Percentiles rank a stretch among this genome's conserved stretches.
These are phyloP conservation scores for Fragilaria crotonensis DNA, from an alignment of 108 stramenopile genomes.

Conservation along the genomic window DNA sequence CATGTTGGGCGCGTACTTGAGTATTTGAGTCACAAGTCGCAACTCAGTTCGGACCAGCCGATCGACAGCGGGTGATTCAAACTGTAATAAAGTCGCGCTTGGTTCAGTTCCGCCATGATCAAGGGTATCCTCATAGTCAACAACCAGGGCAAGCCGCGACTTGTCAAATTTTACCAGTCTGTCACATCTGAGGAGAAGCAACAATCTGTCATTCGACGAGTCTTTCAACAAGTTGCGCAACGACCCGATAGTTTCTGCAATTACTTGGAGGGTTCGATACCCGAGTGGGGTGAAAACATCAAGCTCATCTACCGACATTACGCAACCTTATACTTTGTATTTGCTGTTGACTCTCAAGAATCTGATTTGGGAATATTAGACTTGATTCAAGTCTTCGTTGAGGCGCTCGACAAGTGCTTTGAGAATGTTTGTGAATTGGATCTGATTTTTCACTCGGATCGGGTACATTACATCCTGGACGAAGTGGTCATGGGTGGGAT, in stretches of 20 bases:
- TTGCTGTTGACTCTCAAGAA: conserved; percentile 96
- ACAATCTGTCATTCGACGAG: conserved; percentile 89
- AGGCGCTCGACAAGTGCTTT: conserved; percentile 98
- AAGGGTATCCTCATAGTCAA: conserved; percentile 97
- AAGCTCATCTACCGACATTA: conserved; percentile 99
- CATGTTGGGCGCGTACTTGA: too few relatives aligned
- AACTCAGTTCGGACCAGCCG: too few relatives aligned
- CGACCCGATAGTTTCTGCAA: conserved; percentile 98
- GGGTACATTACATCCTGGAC: conserved; percentile 83
- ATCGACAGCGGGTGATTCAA: too few relatives aligned
- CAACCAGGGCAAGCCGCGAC: conserved; percentile 97
- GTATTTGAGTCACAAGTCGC: too few relatives aligned
- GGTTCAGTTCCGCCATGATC: too few relatives aligned
- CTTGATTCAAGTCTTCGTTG: conserved; percentile 99
- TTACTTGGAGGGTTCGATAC: conserved; percentile 93
- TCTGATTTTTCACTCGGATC: conserved; percentile 97
- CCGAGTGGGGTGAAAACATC: conserved; percentile 95
- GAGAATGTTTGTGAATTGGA: conserved; percentile 99
- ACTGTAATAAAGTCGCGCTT: too few relatives aligned
- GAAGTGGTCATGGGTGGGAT: conserved; percentile 99
- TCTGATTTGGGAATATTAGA: conserved; percentile 98
- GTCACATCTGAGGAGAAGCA: conserved; percentile 90
- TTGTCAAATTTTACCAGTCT: conserved; percentile 94
- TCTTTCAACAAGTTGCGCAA: conserved; percentile 93
- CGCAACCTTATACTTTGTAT: conserved; percentile 98